phyloP scores from a whole-genome alignment of 208 protist species.

The Crithidia fasciculata region DNA sequence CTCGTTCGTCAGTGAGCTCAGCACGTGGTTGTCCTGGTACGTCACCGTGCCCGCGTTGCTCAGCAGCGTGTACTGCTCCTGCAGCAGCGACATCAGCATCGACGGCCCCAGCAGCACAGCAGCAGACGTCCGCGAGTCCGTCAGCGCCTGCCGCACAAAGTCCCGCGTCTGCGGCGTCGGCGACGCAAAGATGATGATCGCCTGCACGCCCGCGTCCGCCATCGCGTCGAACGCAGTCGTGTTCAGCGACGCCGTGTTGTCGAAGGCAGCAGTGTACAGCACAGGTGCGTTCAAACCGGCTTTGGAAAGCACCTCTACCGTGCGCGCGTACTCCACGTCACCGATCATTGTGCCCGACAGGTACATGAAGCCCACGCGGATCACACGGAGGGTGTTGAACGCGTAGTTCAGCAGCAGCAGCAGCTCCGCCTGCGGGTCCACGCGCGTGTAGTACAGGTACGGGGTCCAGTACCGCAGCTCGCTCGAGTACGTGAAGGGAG shows the following conservation, averaged over 20 bases:
- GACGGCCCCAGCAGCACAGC: constrained; percentile 20
- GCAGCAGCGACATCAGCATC: constrained; percentile 11
- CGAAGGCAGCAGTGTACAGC: constrained; percentile 8
- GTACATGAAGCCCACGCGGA: too few species aligned
- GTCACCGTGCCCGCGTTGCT: constrained; percentile 16
- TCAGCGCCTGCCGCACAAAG: constrained; percentile 40
- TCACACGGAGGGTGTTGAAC: too few species aligned
- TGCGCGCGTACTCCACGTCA: too few species aligned
- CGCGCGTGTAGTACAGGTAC: too few species aligned
- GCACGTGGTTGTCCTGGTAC: constrained; percentile 40
- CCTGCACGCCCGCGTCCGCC: constrained; percentile 50
- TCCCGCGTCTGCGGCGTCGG: constrained; percentile 20
- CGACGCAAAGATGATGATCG: constrained; percentile 43
- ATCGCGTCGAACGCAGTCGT: constrained; percentile 41
- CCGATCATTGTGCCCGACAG: too few species aligned
- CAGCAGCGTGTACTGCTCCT: background rate
- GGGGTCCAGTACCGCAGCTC: too few species aligned
- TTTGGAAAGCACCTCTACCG: too few species aligned
- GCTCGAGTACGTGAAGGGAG: too few species aligned
- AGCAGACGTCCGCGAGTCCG: constrained; percentile 37
- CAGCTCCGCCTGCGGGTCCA: too few species aligned
- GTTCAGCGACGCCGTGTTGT: constrained; percentile 35
- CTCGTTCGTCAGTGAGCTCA: too few species aligned
- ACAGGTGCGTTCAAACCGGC: too few species aligned
- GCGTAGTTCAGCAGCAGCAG: too few species aligned